Base-by-base conservation (phyloP, 2,329 filamentous ascomycete genomes). In the Alternaria atra region DNA sequence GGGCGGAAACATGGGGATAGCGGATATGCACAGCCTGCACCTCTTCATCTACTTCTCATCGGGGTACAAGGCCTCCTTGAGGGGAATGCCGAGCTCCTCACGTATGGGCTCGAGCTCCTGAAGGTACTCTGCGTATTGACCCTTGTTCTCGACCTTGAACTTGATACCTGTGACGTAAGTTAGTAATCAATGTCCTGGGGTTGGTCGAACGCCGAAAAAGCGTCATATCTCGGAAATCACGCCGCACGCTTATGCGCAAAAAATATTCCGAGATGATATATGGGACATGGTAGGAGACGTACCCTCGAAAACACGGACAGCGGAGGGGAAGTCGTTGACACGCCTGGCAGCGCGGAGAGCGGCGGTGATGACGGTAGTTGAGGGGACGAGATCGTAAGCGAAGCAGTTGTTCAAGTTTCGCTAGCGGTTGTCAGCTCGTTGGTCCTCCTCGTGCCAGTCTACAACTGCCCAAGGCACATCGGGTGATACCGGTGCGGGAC, bases 331-430 rank as follows among this genome's bases (percentile, higher is more conserved):
- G 86, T 99, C 95, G 83, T 99, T 97, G 80, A 99, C 95, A 81
- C 95, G 89, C 81, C 95, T 88, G 72, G 95, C 95, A 74, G 95
- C 95, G 84, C 91, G 93, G 76, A 99, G 89, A 68, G 95, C 95
- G 75, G 95, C 94, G 75, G 88, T 89, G 81, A 97, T 88, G 79
- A 99, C 95, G 73, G 92, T 89, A 68, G 94, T 90, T 44, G 94
- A 95, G 78, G 96, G 95, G 71, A 99, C 95, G 77, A 99, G 91
- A 90, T 99, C 95, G 90, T 99, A 99, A 79, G 95, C 95, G 84
- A 99, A 99, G 80, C 93, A 94, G 86, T 99, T 99, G 90, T 99
- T 99, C 79, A 97, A 87, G 86, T 97, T 97, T 83, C 93, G 92
- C 88, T 93, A 78, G 68, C 15, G 23, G 17, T 20, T 50, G 58